Conservation (phyloP, 306 rosid species). For the Pterocarpus macrocarpus region DNA sequence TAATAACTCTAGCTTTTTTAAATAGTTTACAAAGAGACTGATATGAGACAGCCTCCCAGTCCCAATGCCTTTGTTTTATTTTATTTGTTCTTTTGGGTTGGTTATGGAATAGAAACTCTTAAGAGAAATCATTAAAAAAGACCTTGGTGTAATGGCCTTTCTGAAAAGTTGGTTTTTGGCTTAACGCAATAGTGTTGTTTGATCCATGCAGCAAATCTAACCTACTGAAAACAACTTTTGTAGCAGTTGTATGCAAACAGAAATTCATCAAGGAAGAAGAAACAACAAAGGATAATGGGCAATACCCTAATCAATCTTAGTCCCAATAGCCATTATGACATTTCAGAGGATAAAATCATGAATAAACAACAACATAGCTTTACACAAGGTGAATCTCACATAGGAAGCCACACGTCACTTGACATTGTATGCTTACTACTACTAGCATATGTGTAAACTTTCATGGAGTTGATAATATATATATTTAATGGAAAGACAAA, state of each 20-base stretch:
- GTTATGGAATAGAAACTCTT: not conserved
- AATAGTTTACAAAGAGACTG: constrained; percentile 3
- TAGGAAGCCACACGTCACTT: constrained; percentile 7
- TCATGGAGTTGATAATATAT: not conserved
- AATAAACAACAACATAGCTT: not conserved
- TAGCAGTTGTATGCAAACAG: not conserved
- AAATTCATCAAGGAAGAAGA: constrained; percentile 6
- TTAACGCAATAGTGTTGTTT: not conserved
- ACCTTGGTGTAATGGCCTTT: not conserved
- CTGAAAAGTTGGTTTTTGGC: not conserved
- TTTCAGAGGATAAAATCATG: constrained; percentile 4
- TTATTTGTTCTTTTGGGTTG: not conserved
- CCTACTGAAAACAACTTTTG: not conserved
- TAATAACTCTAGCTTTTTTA: not conserved
- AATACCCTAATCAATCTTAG: constrained; percentile 14
- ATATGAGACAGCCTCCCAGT: not conserved
- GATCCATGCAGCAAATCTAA: not conserved
- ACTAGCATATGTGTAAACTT: not conserved
- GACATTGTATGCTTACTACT: not conserved
- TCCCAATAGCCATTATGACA: constrained; percentile 9
- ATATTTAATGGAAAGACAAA: constrained; percentile 1
- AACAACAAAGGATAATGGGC: not conserved
- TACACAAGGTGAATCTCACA: not conserved
- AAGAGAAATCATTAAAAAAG: not conserved
- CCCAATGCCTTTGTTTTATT: not conserved